Base-by-base conservation (phyloP, 768 basidiomycete genomes). In the Mycena albidolilacea region DNA sequence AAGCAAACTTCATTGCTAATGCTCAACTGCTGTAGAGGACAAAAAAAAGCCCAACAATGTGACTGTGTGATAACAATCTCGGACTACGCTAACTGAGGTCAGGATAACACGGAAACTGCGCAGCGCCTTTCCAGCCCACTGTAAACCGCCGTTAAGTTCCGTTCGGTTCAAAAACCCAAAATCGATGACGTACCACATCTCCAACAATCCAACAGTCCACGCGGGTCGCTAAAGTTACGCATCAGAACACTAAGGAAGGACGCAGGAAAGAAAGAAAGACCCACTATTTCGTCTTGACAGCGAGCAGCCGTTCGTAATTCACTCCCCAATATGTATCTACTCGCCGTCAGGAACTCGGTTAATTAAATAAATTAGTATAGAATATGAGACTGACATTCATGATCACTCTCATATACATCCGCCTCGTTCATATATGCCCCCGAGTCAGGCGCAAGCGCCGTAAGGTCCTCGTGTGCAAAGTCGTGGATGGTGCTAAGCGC, bases 241-340 rank as follows among this genome's bases (percentile, higher is more conserved):
- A n/a, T 67, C 23, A 62, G 43, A 37, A 43, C 11, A 44, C 3
- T 23, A 23, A 23, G 0, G 15, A 15, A 50, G 11, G 35, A 12
- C n/a, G 9, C 12, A 48, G 2, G 43, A 9, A n/a, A 19, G 11
- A 7, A 37, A 21, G 14, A n/a, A 15, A 35, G 14, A 79, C 82
- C 69, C 64, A 83, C 82, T 83, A 84, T 67, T 83, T 82, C 37
- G 69, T 54, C 76, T 84, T 83, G 61, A 83, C 70, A 4, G 58
- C 58, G 8, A 83, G 71, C 15, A 84, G 75, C 21, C 72, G 72
- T 17, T 70, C 63, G 67, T 84, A 83, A 68, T 84, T 83, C 9
- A 64, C 19, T 2, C 82, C 84, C 84, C 84, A 84, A 70, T 80
- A 84, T 17, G 82, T 71, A 23, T 69, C 72, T 69, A 7, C 3